These are phyloP conservation scores for Cryphonectria carpinicola DNA, from an alignment of 2,329 filamentous ascomycete species.

Conservation along the genomic window DNA sequence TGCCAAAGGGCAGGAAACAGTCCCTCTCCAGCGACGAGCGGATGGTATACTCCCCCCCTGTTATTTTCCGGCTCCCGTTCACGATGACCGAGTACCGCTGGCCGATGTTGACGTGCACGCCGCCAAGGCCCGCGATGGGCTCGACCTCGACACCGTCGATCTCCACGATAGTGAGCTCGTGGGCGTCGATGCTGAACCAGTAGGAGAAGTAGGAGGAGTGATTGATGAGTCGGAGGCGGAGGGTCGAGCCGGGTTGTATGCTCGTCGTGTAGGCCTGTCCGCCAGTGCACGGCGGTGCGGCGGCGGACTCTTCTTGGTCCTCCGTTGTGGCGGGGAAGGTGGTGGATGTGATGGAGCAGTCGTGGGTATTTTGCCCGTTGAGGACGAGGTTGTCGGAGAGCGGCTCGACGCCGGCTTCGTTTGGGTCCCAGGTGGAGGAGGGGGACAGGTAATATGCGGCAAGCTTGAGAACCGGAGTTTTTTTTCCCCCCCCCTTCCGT, in stretches of 20 bases:
- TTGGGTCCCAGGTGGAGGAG: conserved; percentile 41
- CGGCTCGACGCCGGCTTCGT: conserved; percentile 44
- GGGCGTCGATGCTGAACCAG: conserved; percentile 45
- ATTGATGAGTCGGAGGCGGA: conserved; percentile 46
- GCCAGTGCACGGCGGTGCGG: conserved; percentile 35
- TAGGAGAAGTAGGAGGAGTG: conserved; percentile 44
- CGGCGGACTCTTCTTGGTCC: conserved; percentile 15
- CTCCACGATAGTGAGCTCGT: conserved; percentile 44
- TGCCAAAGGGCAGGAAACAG: conserved; percentile 41
- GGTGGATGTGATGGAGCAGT: conserved; percentile 39
- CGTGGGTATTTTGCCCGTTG: conserved; percentile 44
- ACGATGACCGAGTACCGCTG: conserved; percentile 46
- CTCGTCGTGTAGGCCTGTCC: conserved; percentile 39
- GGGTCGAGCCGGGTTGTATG: conserved; percentile 35
- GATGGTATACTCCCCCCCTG: conserved; percentile 41
- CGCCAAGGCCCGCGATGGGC: conserved; percentile 36
- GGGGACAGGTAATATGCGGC: conserved; percentile 39
- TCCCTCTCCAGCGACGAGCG: conserved; percentile 41
- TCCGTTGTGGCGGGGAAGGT: conserved; percentile 31
- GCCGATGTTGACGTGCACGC: conserved; percentile 45
- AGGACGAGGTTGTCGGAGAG: conserved; percentile 46
- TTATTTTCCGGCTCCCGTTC: conserved; percentile 35
- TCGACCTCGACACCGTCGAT: conserved; percentile 46
- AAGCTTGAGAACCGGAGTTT: conserved; percentile 29
- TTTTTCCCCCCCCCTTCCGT: too few species aligned